Base-by-base conservation (phyloP, 805 yeast species). In the Nakazawaea sp. region DNA sequence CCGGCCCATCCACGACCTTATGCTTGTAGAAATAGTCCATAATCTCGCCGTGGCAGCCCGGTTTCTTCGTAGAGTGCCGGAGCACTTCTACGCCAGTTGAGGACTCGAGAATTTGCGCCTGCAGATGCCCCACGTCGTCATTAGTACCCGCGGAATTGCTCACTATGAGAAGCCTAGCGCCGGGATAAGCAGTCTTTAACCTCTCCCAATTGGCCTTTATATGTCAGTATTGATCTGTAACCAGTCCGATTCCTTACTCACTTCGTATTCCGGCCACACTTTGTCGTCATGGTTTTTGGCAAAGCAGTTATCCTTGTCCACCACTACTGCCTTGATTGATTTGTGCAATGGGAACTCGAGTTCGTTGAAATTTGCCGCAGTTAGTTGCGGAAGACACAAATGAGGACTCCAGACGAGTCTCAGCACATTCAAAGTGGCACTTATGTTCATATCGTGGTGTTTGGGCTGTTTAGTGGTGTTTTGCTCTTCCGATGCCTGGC, bases 271-370 rank as follows among this genome's bases (percentile, higher is more conserved):
- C 0, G 84, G 87, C 84, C 86, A 88, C 1, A 90, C 83, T 41
- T 75, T 71, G 42, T 80, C 82, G 42, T 78, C 83, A 38, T 85
- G 83, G 25, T 89, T 89, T 41, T 73, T 70, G 4, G 98, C 95
- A 55, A 92, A 84, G 52, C 97, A 90, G 56, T 92, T 92, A 59
- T 92, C 98, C 55, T 92, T 92, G 53, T 92, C 98, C 18, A 92
- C 64, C 0, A 92, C 90, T 2, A 89, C 70, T 0, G 88, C 95
- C 50, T 75, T 80, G 40, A 85, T 81, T 4, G 48, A 48, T n/a
- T 42, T 43, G 15, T 39, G 33, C 8, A 47, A 41, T 2, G 45
- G 37, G 13, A 38, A 20, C 18, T 31, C 46, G 4, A 58, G 33
- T 5, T 55, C 46, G 39, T 50, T 51, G 40, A 59, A 58, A 7